Percentiles rank a stretch among this genome's conserved stretches.
Conservation (phyloP, 208 protist genomes). For the Leishmania turanica region DNA sequence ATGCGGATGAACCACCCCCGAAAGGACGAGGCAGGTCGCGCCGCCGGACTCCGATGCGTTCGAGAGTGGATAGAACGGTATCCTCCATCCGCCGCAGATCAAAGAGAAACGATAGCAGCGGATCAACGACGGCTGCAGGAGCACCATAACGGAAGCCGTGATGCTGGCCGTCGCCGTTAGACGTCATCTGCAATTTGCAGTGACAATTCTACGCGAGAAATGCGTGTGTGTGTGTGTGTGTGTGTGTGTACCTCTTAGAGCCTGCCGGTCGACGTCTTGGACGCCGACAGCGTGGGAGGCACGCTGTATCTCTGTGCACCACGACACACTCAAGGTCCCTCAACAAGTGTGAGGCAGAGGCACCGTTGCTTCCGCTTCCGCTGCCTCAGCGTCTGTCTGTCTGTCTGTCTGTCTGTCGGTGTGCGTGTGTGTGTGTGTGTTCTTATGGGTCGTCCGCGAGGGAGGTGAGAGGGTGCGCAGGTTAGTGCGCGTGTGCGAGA, state of each 20-base stretch:
- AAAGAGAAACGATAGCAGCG: slow-evolving; percentile 65
- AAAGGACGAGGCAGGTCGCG: slow-evolving; percentile 17
- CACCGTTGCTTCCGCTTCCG: background rate
- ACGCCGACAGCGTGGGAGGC: too few species aligned
- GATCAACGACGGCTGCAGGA: slow-evolving; percentile 56
- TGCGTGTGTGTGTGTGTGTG: background rate
- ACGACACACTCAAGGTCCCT: background rate
- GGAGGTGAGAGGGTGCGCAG: background rate
- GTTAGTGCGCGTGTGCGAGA: background rate
- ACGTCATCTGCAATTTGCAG: background rate
- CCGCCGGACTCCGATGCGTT: slow-evolving; percentile 36
- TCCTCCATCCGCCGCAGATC: slow-evolving; percentile 58
- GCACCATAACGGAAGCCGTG: slow-evolving; percentile 44
- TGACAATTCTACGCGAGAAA: background rate
- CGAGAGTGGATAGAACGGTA: slow-evolving; percentile 33
- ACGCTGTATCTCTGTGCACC: background rate
- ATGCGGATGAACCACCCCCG: background rate
- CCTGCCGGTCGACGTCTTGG: background rate
- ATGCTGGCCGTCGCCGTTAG: background rate
- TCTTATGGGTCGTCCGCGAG: background rate
- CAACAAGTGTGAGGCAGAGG: background rate
- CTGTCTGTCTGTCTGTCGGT: background rate
- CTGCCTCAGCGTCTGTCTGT: background rate
- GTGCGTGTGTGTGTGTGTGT: background rate
- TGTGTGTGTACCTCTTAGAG: background rate